These are phyloP conservation scores for Dendrothele bispora DNA, from an alignment of 768 basidiomycete species.

Conservation along the genomic window DNA sequence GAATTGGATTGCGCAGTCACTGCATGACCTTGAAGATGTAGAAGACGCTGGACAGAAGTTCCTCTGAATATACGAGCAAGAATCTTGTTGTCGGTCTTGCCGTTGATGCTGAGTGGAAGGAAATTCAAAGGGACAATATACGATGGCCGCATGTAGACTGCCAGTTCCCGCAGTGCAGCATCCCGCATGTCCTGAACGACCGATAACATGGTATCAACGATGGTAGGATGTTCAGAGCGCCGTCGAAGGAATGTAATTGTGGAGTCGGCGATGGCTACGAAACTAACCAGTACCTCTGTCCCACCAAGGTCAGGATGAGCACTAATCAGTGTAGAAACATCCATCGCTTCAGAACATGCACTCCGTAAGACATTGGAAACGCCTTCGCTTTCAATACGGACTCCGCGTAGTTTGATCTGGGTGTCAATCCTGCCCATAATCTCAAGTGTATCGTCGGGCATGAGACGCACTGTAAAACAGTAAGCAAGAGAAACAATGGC, in stretches of 20 bases:
- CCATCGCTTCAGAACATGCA: not conserved
- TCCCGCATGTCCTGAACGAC: too few relatives aligned
- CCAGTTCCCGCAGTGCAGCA: too few relatives aligned
- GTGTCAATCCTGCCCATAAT: slow-evolving; percentile 52
- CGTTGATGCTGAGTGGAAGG: slow-evolving; percentile 44
- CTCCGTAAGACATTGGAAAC: too few relatives aligned
- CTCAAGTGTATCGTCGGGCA: slow-evolving; percentile 47
- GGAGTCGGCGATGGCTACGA: not conserved
- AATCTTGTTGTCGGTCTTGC: slow-evolving; percentile 35
- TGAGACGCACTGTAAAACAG: slow-evolving; percentile 37
- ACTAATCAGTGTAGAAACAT: not conserved
- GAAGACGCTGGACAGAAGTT: too few relatives aligned
- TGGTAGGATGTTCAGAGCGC: not conserved
- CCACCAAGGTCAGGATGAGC: not conserved
- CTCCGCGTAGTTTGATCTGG: slow-evolving; percentile 52
- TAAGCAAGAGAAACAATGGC: not conserved
- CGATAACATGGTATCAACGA: too few relatives aligned
- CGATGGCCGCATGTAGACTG: slow-evolving; percentile 52
- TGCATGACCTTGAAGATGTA: too few relatives aligned
- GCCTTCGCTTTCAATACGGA: slow-evolving; percentile 54
- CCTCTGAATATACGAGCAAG: slow-evolving; percentile 33
- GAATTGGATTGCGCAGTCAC: too few relatives aligned
- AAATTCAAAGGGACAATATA: slow-evolving; percentile 49
- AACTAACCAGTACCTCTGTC: not conserved
- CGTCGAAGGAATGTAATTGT: not conserved